phyloP scores from a whole-genome alignment of 192 early-diverging fungal genomes.

The Oehlia diaphana region DNA sequence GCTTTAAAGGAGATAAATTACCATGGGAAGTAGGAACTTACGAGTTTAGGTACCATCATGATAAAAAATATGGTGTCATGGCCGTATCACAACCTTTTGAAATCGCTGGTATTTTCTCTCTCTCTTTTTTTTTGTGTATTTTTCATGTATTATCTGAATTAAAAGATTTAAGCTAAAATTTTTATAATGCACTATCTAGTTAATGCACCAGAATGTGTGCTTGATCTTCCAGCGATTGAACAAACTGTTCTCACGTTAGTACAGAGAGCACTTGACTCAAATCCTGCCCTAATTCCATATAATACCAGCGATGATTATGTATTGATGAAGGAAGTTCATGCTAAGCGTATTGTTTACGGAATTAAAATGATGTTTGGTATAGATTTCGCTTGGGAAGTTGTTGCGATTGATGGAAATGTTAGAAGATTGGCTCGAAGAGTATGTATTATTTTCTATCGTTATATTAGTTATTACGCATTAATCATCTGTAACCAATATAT shows the following conservation, averaged over 20 bases:
- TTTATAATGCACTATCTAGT: slow-evolving; percentile 20
- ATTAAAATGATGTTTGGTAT: slow-evolving; percentile 83
- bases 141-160: too few species aligned
- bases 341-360: slow-evolving; percentile 76
- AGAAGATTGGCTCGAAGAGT: slow-evolving; percentile 52
- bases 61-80: slow-evolving; percentile 83
- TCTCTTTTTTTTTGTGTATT: neutral
- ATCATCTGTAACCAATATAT: slow-evolving; percentile 36
- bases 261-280: slow-evolving; percentile 47
- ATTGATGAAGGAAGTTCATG: slow-evolving; percentile 58
- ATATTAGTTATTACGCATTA: neutral
- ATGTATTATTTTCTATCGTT: neutral
- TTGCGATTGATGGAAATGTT: slow-evolving; percentile 51
- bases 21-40: slow-evolving; percentile 89
- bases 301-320: slow-evolving; percentile 53
- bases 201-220: slow-evolving; percentile 23
- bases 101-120: slow-evolving; percentile 53
- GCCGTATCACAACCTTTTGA: slow-evolving; percentile 76
- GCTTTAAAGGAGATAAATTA: slow-evolving; percentile 65
- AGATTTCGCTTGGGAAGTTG: slow-evolving; percentile 84
- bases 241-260: slow-evolving; percentile 42
- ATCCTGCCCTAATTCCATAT: slow-evolving; percentile 46
- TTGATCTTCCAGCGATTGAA: slow-evolving; percentile 38
- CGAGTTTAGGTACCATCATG: slow-evolving; percentile 91
- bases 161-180: too few species aligned